A percentile compares a stretch with the other conserved stretches of the same genome.
Evolutionary conservation across 768 basidiomycete species (phyloP).

Genomic region (Mrakia hoshinonis): DNA sequence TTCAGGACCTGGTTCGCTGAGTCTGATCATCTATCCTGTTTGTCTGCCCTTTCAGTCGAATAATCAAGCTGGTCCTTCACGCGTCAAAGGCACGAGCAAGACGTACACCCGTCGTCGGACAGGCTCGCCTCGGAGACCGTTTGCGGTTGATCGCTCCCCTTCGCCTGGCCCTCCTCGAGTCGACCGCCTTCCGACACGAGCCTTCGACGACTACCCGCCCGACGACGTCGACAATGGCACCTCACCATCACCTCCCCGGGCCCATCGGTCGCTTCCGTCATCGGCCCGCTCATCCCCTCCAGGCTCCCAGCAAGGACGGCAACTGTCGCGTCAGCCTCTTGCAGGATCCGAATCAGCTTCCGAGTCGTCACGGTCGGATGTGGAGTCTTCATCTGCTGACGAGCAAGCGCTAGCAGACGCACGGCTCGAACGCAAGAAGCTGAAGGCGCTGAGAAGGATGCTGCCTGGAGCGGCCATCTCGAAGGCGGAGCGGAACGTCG

Average conservation of each 20-base stretch:
- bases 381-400: not conserved
- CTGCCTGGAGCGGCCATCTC: slow-evolving; percentile 20
- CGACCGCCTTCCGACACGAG: not conserved
- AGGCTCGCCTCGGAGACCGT: not conserved
- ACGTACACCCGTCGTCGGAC: slow-evolving; percentile 5
- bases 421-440: slow-evolving; percentile 7
- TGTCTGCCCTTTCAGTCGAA: too few relatives aligned
- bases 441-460: slow-evolving; percentile 9
- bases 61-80: not conserved
- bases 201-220: slow-evolving; percentile 6
- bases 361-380: not conserved
- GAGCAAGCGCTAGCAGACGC: not conserved
- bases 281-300: not conserved
- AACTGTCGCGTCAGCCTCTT: not conserved
- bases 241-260: not conserved
- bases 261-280: not conserved
- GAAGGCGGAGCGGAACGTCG: not conserved
- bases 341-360: not conserved
- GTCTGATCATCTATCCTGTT: not conserved
- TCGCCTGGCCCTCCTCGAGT: not conserved
- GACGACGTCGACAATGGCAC: not conserved
- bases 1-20: too few relatives aligned
- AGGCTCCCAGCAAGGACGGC: not conserved
- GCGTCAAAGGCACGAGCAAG: not conserved
- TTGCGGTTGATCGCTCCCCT: slow-evolving; percentile 5